phyloP scores from a whole-genome alignment of 2,329 filamentous ascomycete genomes.

The Pyrenochaeta sp. region DNA sequence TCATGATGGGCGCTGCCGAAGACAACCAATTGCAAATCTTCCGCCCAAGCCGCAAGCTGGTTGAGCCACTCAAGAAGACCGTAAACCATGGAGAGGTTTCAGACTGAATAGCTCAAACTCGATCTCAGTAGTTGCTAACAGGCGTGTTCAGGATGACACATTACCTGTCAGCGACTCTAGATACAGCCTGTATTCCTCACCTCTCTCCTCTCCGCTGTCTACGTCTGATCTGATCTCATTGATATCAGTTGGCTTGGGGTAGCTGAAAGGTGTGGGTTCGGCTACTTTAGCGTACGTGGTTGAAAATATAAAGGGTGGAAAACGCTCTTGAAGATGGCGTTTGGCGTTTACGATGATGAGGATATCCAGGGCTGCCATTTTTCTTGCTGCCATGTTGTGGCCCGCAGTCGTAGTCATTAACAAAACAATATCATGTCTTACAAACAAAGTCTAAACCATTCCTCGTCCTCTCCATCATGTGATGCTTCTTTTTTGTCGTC shows the following conservation, averaged over 20 bases:
- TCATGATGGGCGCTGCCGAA: slow-evolving; percentile 93
- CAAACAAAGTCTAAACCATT: no score
- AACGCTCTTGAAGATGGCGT: neutral
- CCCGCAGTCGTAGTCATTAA: neutral
- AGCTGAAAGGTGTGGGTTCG: neutral
- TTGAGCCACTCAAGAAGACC: slow-evolving; percentile 46
- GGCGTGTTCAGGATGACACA: neutral
- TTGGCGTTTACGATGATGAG: neutral
- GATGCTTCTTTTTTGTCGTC: no score
- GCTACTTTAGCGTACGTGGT: neutral
- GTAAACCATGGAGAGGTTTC: slow-evolving; percentile 51
- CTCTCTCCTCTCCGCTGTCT: neutral
- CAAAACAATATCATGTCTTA: neutral
- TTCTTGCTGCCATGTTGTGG: neutral
- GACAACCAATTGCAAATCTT: slow-evolving; percentile 96
- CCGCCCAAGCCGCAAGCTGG: slow-evolving; percentile 50
- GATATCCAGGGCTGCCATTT: neutral
- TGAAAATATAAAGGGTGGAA: neutral
- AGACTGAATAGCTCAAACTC: slow-evolving; percentile 32
- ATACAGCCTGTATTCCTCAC: neutral
- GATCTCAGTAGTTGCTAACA: slow-evolving; percentile 3
- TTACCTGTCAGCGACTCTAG: neutral
- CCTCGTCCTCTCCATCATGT: no score
- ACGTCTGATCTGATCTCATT: neutral
- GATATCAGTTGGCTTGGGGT: neutral